Base-by-base conservation (phyloP, 345 rosid genomes). In the Hibiscus trionum region DNA sequence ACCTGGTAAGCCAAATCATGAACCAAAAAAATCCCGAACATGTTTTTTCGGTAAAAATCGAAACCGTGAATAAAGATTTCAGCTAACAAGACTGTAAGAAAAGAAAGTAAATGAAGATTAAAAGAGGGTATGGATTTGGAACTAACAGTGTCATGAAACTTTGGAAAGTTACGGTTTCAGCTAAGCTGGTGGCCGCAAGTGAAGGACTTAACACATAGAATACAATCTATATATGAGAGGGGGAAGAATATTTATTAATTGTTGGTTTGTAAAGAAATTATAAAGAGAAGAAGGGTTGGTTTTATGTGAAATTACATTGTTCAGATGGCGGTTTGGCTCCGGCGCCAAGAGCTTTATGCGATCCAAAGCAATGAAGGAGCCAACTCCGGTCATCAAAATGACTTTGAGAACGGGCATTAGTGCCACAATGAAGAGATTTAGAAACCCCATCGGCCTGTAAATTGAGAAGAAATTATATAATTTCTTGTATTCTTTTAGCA, bases 171-270 rank as follows among this genome's bases (percentile, higher is more conserved):
- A 86, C 63, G 5, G 84, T 68, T 47, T 75, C 49, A 2, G 83
- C 85, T 19, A 83, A 80, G 72, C 75, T 84, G 80, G 80, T 71
- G 37, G 66, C 77, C 16, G 80, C 74, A 8, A 86, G 79, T 1
- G 89, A 80, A 12, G 89, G 89, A 69, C 70, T 73, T 66, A 82
- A 76, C 65, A 83, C 86, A 5, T 75, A 79, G 63, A 83, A 83
- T 1, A 77, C 81, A 50, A 82, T 61, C 87, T 83, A 66, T 60
- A 15, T 35, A 62, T 14, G 21, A 62, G 11, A 35, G 26, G 1
- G 42, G 7, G 42, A 0, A 37, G 42, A 37, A 37, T 37, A 37
- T 6, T 37, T 1, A 6, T 31, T 37, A 37, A 7, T 37, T 7
- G 42, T 37, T 37, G 42, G 1, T 37, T 37, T 37, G 3, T 27